These are phyloP conservation scores for Fusarium keratoplasticum DNA, from an alignment of 2,329 filamentous ascomycete genomes.

Conservation along the genomic window DNA sequence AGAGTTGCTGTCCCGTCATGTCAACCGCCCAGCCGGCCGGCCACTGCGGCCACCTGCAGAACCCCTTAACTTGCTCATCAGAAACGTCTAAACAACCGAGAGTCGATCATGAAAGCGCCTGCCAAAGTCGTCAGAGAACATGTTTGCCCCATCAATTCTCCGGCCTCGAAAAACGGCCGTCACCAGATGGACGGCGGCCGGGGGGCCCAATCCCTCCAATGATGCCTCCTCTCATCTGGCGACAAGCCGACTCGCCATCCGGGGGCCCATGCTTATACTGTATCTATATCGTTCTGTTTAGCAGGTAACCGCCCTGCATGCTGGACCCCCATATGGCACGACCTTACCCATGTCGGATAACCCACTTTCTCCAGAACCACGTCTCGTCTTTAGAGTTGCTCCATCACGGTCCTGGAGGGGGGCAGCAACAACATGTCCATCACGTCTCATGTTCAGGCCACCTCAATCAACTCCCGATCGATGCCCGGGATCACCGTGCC, in stretches of 20 bases:
- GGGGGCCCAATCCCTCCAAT: slow-evolving; percentile 30
- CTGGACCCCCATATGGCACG: slow-evolving; percentile 31
- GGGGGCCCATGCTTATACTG: slow-evolving; percentile 20
- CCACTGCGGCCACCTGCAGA: background rate
- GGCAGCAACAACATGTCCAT: slow-evolving; percentile 29
- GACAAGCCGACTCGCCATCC: slow-evolving; percentile 12
- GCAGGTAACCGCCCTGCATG: slow-evolving; percentile 13
- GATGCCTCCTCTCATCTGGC: slow-evolving; percentile 12
- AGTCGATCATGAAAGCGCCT: slow-evolving; percentile 4
- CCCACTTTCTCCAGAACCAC: slow-evolving; percentile 22
- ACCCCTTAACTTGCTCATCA: slow-evolving; percentile 1
- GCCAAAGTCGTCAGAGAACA: slow-evolving; percentile 4
- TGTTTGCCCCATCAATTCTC: slow-evolving; percentile 26
- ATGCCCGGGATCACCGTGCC: slow-evolving; percentile 34
- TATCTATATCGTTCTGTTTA: slow-evolving; percentile 19
- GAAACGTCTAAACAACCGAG: slow-evolving; percentile 9
- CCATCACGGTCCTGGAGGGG: slow-evolving; percentile 17
- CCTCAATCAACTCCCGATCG: slow-evolving; percentile 41
- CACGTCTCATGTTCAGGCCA: slow-evolving; percentile 45
- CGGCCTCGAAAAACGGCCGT: slow-evolving; percentile 19
- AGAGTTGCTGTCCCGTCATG: background rate
- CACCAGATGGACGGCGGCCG: slow-evolving; percentile 12
- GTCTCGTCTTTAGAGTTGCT: slow-evolving; percentile 35
- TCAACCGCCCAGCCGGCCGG: background rate
- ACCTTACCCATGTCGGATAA: slow-evolving; percentile 17